phyloP scores from a whole-genome alignment of 2,329 filamentous ascomycete species.

The Ophiobolus disseminans region DNA sequence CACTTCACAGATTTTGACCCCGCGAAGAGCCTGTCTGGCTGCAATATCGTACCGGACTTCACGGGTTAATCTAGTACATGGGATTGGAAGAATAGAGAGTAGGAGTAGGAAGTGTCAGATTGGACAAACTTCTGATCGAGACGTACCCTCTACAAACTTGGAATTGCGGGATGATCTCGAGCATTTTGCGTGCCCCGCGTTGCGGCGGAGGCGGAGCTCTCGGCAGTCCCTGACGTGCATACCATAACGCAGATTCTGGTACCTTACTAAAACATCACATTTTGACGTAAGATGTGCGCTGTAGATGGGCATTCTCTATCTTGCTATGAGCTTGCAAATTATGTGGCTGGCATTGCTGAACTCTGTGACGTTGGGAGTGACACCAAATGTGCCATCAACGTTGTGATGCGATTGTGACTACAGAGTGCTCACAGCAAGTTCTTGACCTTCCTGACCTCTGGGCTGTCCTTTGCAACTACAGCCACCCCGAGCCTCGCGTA shows the following conservation, averaged over 20 bases:
- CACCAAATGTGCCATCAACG: too few species aligned
- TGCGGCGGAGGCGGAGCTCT: conserved; percentile 6
- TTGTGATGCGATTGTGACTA: too few species aligned
- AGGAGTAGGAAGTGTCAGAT: too few species aligned
- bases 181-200: conserved; percentile 5
- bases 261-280: too few species aligned
- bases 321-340: too few species aligned
- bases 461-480: conserved; percentile 65
- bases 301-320: too few species aligned
- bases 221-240: conserved; percentile 1
- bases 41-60: conserved; percentile 7
- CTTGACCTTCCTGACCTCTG: conserved; percentile 62
- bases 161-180: neutral
- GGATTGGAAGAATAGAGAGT: too few species aligned
- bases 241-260: too few species aligned
- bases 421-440: neutral
- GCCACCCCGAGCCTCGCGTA: conserved; percentile 67
- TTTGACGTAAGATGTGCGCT: too few species aligned
- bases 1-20: conserved; percentile 32
- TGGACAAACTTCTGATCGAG: neutral
- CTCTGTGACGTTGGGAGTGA: too few species aligned
- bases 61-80: too few species aligned
- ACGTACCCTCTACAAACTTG: neutral
- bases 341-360: conserved; percentile 1
- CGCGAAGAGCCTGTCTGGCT: conserved; percentile 11